Conservation (phyloP, 805 yeast species). For the Torulaspora quercuum region DNA sequence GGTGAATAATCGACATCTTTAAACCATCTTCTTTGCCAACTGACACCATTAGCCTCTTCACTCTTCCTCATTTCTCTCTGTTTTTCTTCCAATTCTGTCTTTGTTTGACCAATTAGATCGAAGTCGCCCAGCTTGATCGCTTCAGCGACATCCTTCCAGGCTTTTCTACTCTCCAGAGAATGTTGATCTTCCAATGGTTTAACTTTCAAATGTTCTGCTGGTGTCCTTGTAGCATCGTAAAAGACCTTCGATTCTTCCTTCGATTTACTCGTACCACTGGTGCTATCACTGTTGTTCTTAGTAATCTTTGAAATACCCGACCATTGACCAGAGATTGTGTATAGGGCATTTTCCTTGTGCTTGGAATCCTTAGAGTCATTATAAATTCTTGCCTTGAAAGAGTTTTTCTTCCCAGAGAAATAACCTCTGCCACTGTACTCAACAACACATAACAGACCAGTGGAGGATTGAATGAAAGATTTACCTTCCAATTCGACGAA, state of each 20-base stretch:
- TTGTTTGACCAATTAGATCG: slow-evolving; percentile 69
- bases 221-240: slow-evolving; percentile 54
- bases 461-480: slow-evolving; percentile 76
- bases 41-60: slow-evolving; percentile 60
- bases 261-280: slow-evolving; percentile 10
- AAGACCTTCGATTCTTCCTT: slow-evolving; percentile 46
- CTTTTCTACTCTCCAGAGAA: slow-evolving; percentile 77
- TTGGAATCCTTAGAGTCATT: slow-evolving; percentile 49
- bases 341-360: slow-evolving; percentile 60
- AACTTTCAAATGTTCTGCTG: slow-evolving; percentile 58
- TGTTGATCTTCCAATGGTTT: slow-evolving; percentile 82
- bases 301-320: slow-evolving; percentile 65
- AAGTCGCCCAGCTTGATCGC: slow-evolving; percentile 77
- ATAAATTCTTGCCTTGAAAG: slow-evolving; percentile 81
- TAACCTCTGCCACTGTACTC: slow-evolving; percentile 93
- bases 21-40: slow-evolving; percentile 87
- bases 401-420: slow-evolving; percentile 90
- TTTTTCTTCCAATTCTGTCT: slow-evolving; percentile 72
- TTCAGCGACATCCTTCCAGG: slow-evolving; percentile 86
- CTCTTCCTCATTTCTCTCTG: slow-evolving; percentile 78
- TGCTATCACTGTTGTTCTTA: slow-evolving; percentile 49
- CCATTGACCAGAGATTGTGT: slow-evolving; percentile 91
- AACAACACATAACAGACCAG: slow-evolving; percentile 67
- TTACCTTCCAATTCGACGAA: slow-evolving; percentile 91
- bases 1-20: slow-evolving; percentile 43